phyloP scores from a whole-genome alignment of 768 basidiomycete species.

The Phylloporus sp. region DNA sequence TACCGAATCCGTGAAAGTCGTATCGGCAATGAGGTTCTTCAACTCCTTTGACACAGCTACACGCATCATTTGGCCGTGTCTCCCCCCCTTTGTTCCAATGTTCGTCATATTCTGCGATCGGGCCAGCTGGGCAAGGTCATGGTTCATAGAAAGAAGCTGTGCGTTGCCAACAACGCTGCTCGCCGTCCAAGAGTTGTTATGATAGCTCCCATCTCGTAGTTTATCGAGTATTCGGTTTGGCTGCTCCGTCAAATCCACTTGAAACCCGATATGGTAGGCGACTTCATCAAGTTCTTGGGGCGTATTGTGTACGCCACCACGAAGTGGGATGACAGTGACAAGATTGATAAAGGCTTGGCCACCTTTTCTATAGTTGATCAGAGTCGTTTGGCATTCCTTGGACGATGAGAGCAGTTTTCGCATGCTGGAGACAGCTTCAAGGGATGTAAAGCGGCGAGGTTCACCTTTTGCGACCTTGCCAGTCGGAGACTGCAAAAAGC shows the following conservation, averaged over 20 bases:
- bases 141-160: neutral
- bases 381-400: conserved; percentile 84
- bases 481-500: conserved; percentile 81
- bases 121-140: conserved; percentile 8
- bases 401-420: conserved; percentile 61
- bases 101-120: conserved; percentile 19
- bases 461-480: conserved; percentile 51
- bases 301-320: conserved; percentile 48
- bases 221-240: conserved; percentile 80
- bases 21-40: conserved; percentile 44
- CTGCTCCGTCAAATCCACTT: conserved; percentile 88
- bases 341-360: conserved; percentile 89
- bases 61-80: conserved; percentile 25
- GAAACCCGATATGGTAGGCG: conserved; percentile 91
- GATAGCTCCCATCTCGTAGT: conserved; percentile 71
- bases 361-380: conserved; percentile 87
- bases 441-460: conserved; percentile 57
- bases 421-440: conserved; percentile 62
- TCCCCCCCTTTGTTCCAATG: conserved; percentile 20
- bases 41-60: conserved; percentile 51
- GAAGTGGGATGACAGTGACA: conserved; percentile 84
- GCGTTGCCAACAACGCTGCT: neutral
- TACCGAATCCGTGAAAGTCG: conserved; percentile 46
- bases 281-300: conserved; percentile 64
- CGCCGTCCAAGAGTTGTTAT: conserved; percentile 35